Evolutionary conservation across 306 rosid genomes (phyloP).

Genomic region (Dicorynia guianensis): DNA sequence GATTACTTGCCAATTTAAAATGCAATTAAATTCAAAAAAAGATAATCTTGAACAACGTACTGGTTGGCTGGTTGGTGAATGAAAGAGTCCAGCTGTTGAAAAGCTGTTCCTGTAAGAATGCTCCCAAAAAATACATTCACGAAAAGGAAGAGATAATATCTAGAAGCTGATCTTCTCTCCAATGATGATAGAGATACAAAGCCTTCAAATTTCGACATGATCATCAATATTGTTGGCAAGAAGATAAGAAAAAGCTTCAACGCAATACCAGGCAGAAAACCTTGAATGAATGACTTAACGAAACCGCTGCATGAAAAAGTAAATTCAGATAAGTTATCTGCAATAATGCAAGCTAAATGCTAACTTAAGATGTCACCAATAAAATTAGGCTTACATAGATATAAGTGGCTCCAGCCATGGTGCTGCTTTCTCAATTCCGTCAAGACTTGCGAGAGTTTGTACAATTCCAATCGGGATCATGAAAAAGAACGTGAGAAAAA

Average conservation of each 20-base stretch:
- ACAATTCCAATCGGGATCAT: conserved; percentile 93
- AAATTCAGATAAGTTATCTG: conserved; percentile 32
- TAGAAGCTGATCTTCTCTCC: conserved; percentile 89
- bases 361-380: conserved; percentile 26
- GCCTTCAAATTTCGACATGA: conserved; percentile 98
- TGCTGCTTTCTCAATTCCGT: conserved; percentile 78
- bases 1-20: conserved; percentile 24
- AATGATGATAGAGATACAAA: conserved; percentile 74
- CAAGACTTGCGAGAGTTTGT: conserved; percentile 87
- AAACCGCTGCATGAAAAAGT: conserved; percentile 58
- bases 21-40: not conserved
- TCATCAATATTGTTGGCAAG: conserved; percentile 93
- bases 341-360: not conserved
- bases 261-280: conserved; percentile 91
- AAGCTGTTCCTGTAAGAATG: conserved; percentile 81
- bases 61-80: conserved; percentile 69
- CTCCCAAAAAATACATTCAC: conserved; percentile 94
- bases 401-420: conserved; percentile 69
- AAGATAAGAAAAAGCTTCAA: conserved; percentile 95
- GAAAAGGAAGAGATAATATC: conserved; percentile 83
- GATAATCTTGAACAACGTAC: conserved; percentile 54
- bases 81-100: conserved; percentile 79
- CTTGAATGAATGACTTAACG: conserved; percentile 77
- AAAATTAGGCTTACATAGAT: conserved; percentile 53
- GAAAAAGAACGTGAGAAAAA: conserved; percentile 97